Evolutionary conservation across 2,329 filamentous ascomycete genomes (phyloP).

Genomic region (Dactylellina sp.): DNA sequence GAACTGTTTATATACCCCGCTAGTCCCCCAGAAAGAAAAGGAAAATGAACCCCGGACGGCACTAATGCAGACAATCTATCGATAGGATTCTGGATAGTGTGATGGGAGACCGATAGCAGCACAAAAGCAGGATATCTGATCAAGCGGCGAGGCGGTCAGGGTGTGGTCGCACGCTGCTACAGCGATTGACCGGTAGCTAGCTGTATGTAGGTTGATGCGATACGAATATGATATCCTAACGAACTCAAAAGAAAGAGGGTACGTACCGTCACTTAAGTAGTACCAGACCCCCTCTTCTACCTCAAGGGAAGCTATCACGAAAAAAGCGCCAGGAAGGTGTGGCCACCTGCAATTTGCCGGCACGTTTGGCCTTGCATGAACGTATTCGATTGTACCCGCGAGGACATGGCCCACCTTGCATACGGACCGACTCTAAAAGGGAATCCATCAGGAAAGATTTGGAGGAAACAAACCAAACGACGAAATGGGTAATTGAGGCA

Average conservation of each 20-base stretch:
- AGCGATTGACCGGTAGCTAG: conserved; percentile 1
- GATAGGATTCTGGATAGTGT: conserved; percentile 20
- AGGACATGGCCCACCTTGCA: not conserved
- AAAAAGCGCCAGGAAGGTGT: conserved; percentile 27
- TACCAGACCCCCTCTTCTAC: not conserved
- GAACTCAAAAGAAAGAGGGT: not conserved
- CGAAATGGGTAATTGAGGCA: conserved; percentile 29
- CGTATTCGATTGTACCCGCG: not conserved
- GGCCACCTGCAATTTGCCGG: conserved; percentile 53
- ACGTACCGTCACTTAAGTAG: conserved; percentile 3
- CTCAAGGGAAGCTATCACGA: conserved; percentile 24
- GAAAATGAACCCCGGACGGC: conserved; percentile 7
- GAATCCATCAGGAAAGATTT: no score
- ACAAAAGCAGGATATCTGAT: conserved; percentile 44
- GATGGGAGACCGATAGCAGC: not conserved
- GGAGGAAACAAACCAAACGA: no score
- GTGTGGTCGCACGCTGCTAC: conserved; percentile 34
- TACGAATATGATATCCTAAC: no score
- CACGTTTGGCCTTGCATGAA: conserved; percentile 24
- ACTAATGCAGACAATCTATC: conserved; percentile 31
- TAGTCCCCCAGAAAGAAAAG: conserved; percentile 10
- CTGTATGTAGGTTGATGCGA: no score
- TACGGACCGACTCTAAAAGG: no score
- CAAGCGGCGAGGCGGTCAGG: conserved; percentile 6
- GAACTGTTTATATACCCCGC: conserved; percentile 53